These are phyloP conservation scores for Tulasnella sp. DNA, from an alignment of 768 basidiomycete genomes.

Conservation along the genomic window DNA sequence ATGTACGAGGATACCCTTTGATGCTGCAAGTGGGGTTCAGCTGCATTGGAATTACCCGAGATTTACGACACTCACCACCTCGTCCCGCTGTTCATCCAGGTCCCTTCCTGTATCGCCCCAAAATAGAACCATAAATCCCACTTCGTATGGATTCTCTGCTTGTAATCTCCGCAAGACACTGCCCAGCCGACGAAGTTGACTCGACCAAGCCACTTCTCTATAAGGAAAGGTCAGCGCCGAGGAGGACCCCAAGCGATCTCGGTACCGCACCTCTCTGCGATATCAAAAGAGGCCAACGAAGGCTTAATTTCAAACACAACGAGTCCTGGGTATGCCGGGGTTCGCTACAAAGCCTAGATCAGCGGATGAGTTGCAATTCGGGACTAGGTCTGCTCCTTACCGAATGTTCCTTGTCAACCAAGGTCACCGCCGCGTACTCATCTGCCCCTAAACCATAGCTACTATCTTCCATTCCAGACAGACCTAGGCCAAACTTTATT, in stretches of 20 bases:
- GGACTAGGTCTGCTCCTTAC: not conserved
- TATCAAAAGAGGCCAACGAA: not conserved
- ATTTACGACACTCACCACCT: not conserved
- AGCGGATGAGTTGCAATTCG: not conserved
- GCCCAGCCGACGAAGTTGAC: not conserved
- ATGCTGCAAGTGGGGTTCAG: not conserved
- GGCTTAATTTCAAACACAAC: constrained; percentile 1
- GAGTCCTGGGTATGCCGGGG: not conserved
- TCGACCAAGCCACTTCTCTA: not conserved
- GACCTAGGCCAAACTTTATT: constrained; percentile 1
- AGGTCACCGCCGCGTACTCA: not conserved
- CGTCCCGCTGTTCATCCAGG: not conserved
- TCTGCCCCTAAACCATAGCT: not conserved
- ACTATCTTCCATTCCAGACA: not conserved
- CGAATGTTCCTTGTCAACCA: not conserved
- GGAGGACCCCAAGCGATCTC: not conserved
- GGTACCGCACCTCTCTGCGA: not conserved
- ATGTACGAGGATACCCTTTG: not conserved
- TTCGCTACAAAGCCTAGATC: not conserved
- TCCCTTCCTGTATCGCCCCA: not conserved
- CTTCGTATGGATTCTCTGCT: not conserved
- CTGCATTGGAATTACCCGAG: not conserved
- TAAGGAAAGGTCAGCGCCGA: not conserved
- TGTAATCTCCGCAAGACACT: not conserved
- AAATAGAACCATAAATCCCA: not conserved